These are phyloP conservation scores for Wickerhamomyces sp. DNA, from an alignment of 1,139 yeast species.

Conservation along the genomic window DNA sequence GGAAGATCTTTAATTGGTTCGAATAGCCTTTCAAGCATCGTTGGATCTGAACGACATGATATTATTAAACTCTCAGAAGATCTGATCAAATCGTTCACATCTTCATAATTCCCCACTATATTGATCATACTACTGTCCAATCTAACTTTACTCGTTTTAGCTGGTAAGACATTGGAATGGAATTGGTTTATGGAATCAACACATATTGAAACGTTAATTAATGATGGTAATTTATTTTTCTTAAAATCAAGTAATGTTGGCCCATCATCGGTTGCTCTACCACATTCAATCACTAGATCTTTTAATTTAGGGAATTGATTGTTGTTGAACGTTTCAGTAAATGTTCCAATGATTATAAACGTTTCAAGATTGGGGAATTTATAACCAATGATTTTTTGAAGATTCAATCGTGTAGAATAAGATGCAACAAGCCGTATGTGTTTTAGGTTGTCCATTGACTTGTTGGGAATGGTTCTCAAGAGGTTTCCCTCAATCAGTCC, in stretches of 20 bases:
- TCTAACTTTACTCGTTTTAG: background rate
- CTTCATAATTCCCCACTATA: background rate
- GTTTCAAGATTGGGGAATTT: background rate
- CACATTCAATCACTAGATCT: background rate
- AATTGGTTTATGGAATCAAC: background rate
- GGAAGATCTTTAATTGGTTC: background rate
- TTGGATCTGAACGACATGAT: background rate
- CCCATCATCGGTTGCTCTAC: background rate
- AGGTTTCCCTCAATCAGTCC: background rate
- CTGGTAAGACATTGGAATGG: background rate
- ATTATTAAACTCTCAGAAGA: background rate
- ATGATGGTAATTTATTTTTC: slow-evolving; percentile 3
- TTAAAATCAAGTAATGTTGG: background rate
- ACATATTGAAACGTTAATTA: background rate
- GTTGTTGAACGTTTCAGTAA: background rate
- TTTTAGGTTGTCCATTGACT: background rate
- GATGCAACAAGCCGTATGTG: background rate
- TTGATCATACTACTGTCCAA: background rate
- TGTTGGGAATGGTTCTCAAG: background rate
- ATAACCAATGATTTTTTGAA: background rate
- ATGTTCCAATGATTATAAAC: background rate
- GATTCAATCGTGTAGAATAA: background rate
- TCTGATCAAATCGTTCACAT: background rate
- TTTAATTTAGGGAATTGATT: slow-evolving; percentile 5
- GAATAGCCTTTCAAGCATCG: background rate